Evolutionary conservation across 371 early-diverging fungal species (phyloP).

Genomic region (Rhizomucor pusillus): DNA sequence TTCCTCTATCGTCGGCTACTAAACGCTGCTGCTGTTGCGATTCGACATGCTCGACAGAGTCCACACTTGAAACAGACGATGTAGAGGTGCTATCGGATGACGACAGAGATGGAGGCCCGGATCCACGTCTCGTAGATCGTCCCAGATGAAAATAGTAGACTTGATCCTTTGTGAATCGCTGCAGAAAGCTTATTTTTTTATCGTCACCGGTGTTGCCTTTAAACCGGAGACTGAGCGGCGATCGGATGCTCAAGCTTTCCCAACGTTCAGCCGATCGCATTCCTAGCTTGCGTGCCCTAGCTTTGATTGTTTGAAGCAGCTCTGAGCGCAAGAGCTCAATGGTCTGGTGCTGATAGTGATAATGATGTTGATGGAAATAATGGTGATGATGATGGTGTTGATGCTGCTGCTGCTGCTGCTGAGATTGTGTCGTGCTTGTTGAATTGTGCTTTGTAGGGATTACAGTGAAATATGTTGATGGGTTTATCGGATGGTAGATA

Average conservation of each 20-base stretch:
- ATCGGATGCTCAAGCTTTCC: conserved; percentile 20
- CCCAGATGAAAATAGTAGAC: conserved; percentile 35
- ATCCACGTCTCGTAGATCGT: conserved; percentile 1
- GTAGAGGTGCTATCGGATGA: conserved; percentile 24
- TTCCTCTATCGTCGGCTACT: conserved; percentile 11
- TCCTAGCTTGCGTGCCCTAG: conserved; percentile 27
- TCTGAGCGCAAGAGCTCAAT: conserved; percentile 40
- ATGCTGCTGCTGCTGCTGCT: conserved; percentile 2
- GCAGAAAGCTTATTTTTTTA: conserved; percentile 15
- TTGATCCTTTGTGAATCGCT: conserved; percentile 35
- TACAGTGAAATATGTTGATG: conserved; percentile 40
- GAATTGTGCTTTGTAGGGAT: background rate
- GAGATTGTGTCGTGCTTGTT: background rate
- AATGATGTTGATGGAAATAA: conserved; percentile 7
- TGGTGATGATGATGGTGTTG: conserved; percentile 5
- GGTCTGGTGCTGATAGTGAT: conserved; percentile 22
- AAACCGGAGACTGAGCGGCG: conserved; percentile 8
- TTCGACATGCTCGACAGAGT: background rate
- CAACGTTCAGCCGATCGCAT: conserved; percentile 36
- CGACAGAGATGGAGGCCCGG: conserved; percentile 28
- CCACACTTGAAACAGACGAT: conserved; percentile 16
- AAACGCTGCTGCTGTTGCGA: conserved; percentile 7
- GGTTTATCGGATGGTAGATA: conserved; percentile 43
- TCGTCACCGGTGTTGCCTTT: conserved; percentile 13
- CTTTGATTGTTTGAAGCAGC: conserved; percentile 33